These are phyloP conservation scores for Lactarius hengduanensis DNA, from an alignment of 768 basidiomycete genomes.

Conservation along the genomic window DNA sequence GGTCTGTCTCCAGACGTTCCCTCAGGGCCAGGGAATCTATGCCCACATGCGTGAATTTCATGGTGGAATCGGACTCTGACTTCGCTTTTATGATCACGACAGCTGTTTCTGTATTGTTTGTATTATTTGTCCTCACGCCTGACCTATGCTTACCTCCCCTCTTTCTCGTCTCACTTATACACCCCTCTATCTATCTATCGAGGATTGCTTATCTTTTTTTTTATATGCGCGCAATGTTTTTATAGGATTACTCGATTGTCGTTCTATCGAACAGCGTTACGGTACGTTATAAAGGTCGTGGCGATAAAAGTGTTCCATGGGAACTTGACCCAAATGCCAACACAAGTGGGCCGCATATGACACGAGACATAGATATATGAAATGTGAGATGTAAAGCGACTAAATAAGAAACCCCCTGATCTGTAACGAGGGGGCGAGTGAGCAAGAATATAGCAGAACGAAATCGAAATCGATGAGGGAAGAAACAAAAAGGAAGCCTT, in stretches of 20 bases:
- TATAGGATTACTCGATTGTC: constrained; percentile 20
- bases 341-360: constrained; percentile 16
- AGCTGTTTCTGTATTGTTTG: not conserved
- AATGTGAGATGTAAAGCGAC: constrained; percentile 1
- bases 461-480: constrained; percentile 7
- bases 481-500: not conserved
- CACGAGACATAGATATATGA: constrained; percentile 8
- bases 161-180: not conserved
- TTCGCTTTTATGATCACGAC: not conserved
- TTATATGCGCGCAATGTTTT: not conserved
- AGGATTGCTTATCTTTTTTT: not conserved
- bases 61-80: constrained; percentile 43
- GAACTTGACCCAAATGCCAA: constrained; percentile 21
- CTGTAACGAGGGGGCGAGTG: not conserved
- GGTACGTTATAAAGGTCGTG: constrained; percentile 24
- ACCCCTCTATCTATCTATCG: not conserved
- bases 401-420: not conserved
- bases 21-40: constrained; percentile 68
- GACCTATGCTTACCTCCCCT: not conserved
- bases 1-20: constrained; percentile 73
- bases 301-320: constrained; percentile 15
- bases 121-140: not conserved
- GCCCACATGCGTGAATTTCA: constrained; percentile 70
- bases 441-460: constrained; percentile 11
- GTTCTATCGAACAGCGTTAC: constrained; percentile 24